These are phyloP conservation scores for Coemansia sp. DNA, from an alignment of 192 early-diverging fungal species.

Conservation along the genomic window DNA sequence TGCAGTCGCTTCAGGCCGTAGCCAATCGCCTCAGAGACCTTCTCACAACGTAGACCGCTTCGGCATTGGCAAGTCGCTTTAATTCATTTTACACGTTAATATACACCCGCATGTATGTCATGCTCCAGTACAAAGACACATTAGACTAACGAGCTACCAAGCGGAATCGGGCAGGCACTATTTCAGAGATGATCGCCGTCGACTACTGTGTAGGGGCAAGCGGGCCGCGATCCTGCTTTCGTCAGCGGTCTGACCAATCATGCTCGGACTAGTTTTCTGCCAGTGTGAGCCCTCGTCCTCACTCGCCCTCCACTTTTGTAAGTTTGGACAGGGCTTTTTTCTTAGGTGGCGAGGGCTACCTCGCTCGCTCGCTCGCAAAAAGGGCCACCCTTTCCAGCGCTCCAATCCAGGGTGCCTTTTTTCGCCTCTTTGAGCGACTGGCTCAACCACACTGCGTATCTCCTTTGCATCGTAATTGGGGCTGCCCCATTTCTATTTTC, in stretches of 20 bases:
- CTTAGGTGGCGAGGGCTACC: too few species aligned
- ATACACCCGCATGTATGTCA: background rate
- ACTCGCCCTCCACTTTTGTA: background rate
- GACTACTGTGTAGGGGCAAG: too few species aligned
- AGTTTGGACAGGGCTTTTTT: too few species aligned
- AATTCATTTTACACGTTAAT: slow-evolving; percentile 5
- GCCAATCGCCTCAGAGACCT: slow-evolving; percentile 28
- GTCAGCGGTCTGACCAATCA: background rate
- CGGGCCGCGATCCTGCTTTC: background rate
- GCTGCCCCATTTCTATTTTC: slow-evolving; percentile 8
- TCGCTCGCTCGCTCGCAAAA: too few species aligned
- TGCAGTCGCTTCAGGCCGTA: slow-evolving; percentile 27
- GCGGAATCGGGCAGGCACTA: too few species aligned
- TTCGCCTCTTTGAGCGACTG: background rate
- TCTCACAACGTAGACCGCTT: slow-evolving; percentile 5
- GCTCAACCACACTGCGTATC: background rate
- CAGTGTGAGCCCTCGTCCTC: background rate
- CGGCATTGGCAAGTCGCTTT: background rate
- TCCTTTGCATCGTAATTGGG: too few species aligned
- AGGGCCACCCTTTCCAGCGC: too few species aligned
- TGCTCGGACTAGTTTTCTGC: background rate
- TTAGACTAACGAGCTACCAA: too few species aligned
- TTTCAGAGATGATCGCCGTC: too few species aligned
- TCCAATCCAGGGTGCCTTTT: too few species aligned
- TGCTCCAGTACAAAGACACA: background rate